Percentiles rank a stretch among this genome's conserved stretches.
phyloP scores from a whole-genome alignment of 257 asterid genomes.

The Solanum gandarillasii region DNA sequence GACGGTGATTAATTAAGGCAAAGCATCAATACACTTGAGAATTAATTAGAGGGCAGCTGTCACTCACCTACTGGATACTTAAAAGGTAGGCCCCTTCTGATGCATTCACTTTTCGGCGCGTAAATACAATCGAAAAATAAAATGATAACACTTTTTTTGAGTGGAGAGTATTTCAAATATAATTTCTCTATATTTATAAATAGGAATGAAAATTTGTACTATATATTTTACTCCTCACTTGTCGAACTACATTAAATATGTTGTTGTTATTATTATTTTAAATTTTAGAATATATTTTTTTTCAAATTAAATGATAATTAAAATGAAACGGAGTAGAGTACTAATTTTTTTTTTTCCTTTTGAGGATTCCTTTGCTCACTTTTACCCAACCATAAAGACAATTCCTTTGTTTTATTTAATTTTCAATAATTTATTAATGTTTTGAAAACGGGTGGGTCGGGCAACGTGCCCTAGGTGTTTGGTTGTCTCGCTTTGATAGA shows the following conservation, averaged over 20 bases:
- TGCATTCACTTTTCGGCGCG: neutral
- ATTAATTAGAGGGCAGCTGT: neutral
- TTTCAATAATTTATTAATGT: too few relatives aligned
- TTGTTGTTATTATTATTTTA: fast-evolving
- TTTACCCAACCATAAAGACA: neutral
- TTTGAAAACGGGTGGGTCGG: neutral
- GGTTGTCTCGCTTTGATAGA: neutral
- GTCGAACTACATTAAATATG: too few relatives aligned
- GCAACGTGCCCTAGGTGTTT: neutral
- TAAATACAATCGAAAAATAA: neutral
- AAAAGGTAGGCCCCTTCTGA: neutral
- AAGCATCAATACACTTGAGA: neutral
- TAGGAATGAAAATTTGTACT: too few relatives aligned
- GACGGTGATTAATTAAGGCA: neutral
- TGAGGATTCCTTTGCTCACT: neutral
- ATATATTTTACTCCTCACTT: too few relatives aligned
- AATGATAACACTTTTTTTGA: too few relatives aligned
- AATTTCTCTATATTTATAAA: too few relatives aligned
- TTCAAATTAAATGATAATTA: neutral
- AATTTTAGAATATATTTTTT: too few relatives aligned
- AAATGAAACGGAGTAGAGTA: too few relatives aligned
- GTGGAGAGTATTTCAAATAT: too few relatives aligned
- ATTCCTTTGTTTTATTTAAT: too few relatives aligned
- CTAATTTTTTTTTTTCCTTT: neutral
- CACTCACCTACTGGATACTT: neutral